These are phyloP conservation scores for Erythrobasidium hasegawianum DNA, from an alignment of 1,284 basidiomycete genomes.

Conservation along the genomic window DNA sequence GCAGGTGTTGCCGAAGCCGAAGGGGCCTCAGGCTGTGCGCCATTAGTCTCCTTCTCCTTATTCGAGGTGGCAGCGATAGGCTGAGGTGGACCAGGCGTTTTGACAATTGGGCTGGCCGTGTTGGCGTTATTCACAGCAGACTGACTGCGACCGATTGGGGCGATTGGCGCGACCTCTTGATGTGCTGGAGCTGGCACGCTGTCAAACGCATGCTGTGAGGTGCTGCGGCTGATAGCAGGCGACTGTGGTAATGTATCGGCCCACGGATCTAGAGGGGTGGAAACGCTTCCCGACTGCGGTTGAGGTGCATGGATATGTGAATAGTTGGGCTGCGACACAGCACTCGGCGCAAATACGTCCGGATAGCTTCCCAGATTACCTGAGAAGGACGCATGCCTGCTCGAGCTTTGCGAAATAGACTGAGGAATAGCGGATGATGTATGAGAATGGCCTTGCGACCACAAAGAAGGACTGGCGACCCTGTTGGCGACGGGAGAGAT, in stretches of 20 bases:
- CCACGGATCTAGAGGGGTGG: conserved; percentile 25
- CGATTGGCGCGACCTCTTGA: not conserved
- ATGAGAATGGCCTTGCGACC: conserved; percentile 25
- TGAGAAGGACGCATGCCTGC: not conserved
- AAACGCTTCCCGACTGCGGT: conserved; percentile 6
- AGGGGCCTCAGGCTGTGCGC: no score
- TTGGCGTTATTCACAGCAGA: not conserved
- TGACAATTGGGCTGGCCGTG: not conserved
- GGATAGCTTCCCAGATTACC: not conserved
- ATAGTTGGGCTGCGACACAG: not conserved
- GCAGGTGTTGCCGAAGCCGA: no score
- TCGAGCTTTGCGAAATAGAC: not conserved
- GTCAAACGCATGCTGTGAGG: not conserved
- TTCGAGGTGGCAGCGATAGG: no score
- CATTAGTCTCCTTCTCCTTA: no score
- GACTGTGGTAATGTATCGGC: conserved; percentile 18
- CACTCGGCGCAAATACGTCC: not conserved
- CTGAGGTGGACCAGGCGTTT: no score
- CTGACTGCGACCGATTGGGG: not conserved
- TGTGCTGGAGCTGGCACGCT: not conserved
- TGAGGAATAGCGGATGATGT: not conserved
- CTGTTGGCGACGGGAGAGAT: conserved; percentile 18
- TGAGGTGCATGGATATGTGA: conserved; percentile 1
- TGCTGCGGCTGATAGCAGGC: not conserved
- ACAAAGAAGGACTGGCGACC: conserved; percentile 17